Conservation (phyloP, 306 rosid species). For the Rosa persica region DNA sequence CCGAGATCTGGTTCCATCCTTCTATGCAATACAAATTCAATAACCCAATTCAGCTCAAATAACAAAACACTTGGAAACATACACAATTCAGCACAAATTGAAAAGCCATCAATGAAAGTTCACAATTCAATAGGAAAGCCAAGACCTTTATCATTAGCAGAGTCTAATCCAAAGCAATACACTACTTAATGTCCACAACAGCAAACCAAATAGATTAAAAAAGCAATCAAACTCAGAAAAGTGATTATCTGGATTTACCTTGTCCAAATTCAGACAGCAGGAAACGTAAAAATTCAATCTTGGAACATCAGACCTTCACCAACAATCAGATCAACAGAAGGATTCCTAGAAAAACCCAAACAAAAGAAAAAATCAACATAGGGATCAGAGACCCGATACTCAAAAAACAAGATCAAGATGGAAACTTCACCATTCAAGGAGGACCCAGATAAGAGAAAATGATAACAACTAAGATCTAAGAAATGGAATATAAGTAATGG, state of each 20-base stretch:
- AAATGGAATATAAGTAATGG: conserved; percentile 57
- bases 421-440: conserved; percentile 52
- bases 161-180: neutral
- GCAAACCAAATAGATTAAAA: conserved; percentile 48
- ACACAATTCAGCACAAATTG: conserved; percentile 35
- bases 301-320: conserved; percentile 59
- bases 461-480: conserved; percentile 53
- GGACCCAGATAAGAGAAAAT: conserved; percentile 47
- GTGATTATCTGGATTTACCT: conserved; percentile 33
- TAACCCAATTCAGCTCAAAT: conserved; percentile 21
- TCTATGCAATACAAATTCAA: conserved; percentile 36
- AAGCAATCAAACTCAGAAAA: conserved; percentile 27
- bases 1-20: conserved; percentile 95
- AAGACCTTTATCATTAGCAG: conserved; percentile 25
- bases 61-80: neutral
- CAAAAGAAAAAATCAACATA: conserved; percentile 23
- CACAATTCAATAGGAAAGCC: conserved; percentile 32
- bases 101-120: conserved; percentile 18
- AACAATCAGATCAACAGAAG: conserved; percentile 43
- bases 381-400: conserved; percentile 45
- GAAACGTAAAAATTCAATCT: conserved; percentile 49
- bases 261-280: conserved; percentile 54
- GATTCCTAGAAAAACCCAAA: conserved; percentile 34
- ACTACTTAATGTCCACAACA: neutral
- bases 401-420: conserved; percentile 26